phyloP scores from a whole-genome alignment of 495 filamentous ascomycete genomes.

The Penicillium bovifimosum region DNA sequence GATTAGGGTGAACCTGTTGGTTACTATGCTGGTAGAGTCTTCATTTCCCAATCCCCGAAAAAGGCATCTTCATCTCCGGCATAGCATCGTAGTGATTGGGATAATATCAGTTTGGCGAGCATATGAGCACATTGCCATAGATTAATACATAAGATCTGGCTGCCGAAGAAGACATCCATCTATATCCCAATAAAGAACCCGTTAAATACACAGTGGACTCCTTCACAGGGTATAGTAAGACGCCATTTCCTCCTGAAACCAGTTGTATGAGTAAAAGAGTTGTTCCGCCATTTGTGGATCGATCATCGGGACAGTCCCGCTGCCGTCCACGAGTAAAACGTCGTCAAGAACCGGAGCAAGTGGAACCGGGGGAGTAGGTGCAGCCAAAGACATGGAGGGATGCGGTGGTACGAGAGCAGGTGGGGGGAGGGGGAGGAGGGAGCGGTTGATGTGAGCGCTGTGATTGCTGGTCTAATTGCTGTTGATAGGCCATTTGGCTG shows the following conservation, averaged over 20 bases:
- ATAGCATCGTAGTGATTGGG: too few relatives aligned
- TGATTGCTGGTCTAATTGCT: conserved; percentile 22
- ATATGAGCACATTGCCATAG: neutral
- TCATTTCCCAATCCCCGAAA: too few relatives aligned
- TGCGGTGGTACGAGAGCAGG: conserved; percentile 22
- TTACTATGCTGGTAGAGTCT: too few relatives aligned
- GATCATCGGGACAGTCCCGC: conserved; percentile 32
- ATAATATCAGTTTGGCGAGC: neutral
- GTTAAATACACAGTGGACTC: conserved; percentile 1
- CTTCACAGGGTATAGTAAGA: conserved; percentile 40
- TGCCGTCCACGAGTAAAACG: conserved; percentile 35
- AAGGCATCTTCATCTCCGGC: too few relatives aligned
- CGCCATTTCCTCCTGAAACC: conserved; percentile 44
- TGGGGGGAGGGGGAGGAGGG: conserved; percentile 19
- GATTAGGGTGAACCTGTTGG: too few relatives aligned
- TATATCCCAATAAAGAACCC: neutral
- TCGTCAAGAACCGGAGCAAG: conserved; percentile 42
- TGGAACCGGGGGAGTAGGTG: conserved; percentile 32
- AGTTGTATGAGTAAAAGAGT: conserved; percentile 41
- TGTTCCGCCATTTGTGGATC: conserved; percentile 41
- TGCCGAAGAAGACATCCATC: neutral
- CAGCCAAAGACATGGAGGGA: conserved; percentile 15
- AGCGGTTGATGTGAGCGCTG: conserved; percentile 15
- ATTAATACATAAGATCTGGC: neutral
- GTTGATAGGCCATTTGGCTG: conserved; percentile 41